phyloP scores from a whole-genome alignment of 441 rosid genomes.

The Pelargonium myrrhifolium region DNA sequence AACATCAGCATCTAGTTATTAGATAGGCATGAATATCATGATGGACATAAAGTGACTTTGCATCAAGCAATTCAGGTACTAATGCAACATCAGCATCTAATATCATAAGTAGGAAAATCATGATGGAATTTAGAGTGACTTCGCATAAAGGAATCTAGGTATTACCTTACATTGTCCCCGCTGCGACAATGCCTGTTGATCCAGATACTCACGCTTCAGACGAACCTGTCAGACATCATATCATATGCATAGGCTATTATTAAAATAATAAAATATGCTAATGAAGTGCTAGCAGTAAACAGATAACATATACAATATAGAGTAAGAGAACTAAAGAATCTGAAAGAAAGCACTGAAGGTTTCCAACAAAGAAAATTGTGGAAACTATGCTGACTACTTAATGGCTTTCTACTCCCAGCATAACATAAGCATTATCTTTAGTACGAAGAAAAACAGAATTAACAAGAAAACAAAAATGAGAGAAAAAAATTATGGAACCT shows the following conservation, averaged over 20 bases:
- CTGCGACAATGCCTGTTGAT: conserved; percentile 37
- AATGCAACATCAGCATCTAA: conserved; percentile 21
- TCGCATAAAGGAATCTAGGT: conserved; percentile 18
- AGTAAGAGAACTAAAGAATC: background rate
- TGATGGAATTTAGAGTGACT: conserved; percentile 5
- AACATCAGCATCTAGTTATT: conserved; percentile 31
- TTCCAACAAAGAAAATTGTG: background rate
- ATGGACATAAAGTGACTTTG: conserved; percentile 13
- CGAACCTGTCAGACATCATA: conserved; percentile 50
- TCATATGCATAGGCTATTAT: conserved; percentile 15
- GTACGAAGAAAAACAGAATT: background rate
- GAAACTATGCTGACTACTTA: background rate
- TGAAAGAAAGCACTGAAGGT: background rate
- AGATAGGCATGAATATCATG: conserved; percentile 14
- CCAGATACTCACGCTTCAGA: conserved; percentile 85
- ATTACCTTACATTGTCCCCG: conserved; percentile 49
- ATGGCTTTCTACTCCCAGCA: conserved; percentile 3
- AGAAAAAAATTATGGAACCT: conserved; percentile 42
- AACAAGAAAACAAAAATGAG: background rate
- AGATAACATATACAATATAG: background rate
- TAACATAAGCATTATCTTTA: background rate
- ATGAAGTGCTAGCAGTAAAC: background rate
- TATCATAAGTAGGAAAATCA: background rate
- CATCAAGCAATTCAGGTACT: conserved; percentile 21
- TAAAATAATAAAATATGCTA: conserved; percentile 10